These are phyloP conservation scores for Penicillium vulpinum DNA, from an alignment of 2,329 filamentous ascomycete genomes.

Conservation along the genomic window DNA sequence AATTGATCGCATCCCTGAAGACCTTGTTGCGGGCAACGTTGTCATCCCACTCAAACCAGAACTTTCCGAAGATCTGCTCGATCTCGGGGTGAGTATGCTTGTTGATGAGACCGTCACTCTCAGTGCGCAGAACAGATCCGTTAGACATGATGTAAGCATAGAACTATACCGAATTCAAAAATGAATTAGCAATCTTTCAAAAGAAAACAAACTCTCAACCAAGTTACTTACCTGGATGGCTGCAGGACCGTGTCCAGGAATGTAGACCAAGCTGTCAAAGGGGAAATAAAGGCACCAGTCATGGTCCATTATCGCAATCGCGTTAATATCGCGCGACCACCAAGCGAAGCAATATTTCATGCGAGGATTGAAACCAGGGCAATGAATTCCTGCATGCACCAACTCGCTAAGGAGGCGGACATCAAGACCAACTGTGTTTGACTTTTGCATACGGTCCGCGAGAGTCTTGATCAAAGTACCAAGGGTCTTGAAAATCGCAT, in stretches of 20 bases:
- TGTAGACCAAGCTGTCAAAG: slow-evolving; percentile 39
- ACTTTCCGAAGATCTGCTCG: slow-evolving; percentile 2
- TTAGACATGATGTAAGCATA: slow-evolving; percentile 8
- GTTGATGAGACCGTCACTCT: slow-evolving; percentile 1
- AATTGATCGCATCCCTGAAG: slow-evolving; percentile 4
- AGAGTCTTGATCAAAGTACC: slow-evolving; percentile 67
- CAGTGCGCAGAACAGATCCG: not conserved
- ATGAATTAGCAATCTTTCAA: slow-evolving; percentile 1
- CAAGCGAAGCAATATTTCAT: slow-evolving; percentile 38
- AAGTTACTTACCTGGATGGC: slow-evolving; percentile 29
- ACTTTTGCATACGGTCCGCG: slow-evolving; percentile 60
- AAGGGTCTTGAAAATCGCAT: slow-evolving; percentile 45
- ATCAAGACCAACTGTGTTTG: slow-evolving; percentile 41
- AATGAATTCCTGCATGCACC: slow-evolving; percentile 42
- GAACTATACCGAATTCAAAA: slow-evolving; percentile 4
- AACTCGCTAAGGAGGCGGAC: slow-evolving; percentile 41
- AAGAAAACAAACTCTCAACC: not conserved
- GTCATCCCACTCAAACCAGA: slow-evolving; percentile 11
- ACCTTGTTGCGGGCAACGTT: not conserved
- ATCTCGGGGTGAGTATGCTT: not conserved
- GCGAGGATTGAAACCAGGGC: slow-evolving; percentile 47
- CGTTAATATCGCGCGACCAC: not conserved
- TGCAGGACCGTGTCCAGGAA: slow-evolving; percentile 22
- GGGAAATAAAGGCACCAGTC: slow-evolving; percentile 31
- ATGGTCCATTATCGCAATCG: not conserved